These are phyloP conservation scores for Blastocystis sp. DNA, from an alignment of 352 stramenopile species.

Conservation along the genomic window DNA sequence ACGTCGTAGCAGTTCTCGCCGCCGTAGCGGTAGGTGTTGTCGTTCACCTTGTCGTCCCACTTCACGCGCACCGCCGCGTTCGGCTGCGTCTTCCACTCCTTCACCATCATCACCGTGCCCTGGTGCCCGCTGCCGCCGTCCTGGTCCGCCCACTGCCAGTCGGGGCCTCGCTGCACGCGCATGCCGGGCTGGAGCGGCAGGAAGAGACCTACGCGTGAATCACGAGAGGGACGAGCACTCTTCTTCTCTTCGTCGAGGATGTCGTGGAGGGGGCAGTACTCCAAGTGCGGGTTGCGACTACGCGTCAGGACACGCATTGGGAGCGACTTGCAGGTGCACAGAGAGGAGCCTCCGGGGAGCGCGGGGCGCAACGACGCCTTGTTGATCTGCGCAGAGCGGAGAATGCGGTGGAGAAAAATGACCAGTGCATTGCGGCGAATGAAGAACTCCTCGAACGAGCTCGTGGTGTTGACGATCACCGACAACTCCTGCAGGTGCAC, in stretches of 20 bases:
- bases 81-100: constrained; percentile 63
- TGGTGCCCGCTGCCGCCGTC: constrained; percentile 63
- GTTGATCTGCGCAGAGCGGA: constrained; percentile 73
- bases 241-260: constrained; percentile 73
- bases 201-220: constrained; percentile 51
- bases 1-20: constrained; percentile 73
- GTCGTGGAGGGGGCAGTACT: constrained; percentile 70
- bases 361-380: constrained; percentile 44
- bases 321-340: constrained; percentile 68
- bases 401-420: constrained; percentile 73
- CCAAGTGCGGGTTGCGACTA: constrained; percentile 70
- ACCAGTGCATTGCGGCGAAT: constrained; percentile 73
- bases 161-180: constrained; percentile 69
- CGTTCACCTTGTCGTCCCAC: constrained; percentile 54
- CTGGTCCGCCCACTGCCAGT: constrained; percentile 73
- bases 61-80: constrained; percentile 31
- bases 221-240: background rate
- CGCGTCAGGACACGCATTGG: background rate
- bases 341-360: constrained; percentile 30
- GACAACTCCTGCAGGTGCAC: constrained; percentile 73
- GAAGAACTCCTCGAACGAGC: constrained; percentile 73
- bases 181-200: constrained; percentile 31
- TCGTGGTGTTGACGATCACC: constrained; percentile 71
- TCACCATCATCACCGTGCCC: constrained; percentile 59
- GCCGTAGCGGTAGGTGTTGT: constrained; percentile 68